Evolutionary conservation across 2,329 filamentous ascomycete species (phyloP), one percentile per base, ranked within the genome.

Genomic region (Elsinoe arachidis): DNA sequence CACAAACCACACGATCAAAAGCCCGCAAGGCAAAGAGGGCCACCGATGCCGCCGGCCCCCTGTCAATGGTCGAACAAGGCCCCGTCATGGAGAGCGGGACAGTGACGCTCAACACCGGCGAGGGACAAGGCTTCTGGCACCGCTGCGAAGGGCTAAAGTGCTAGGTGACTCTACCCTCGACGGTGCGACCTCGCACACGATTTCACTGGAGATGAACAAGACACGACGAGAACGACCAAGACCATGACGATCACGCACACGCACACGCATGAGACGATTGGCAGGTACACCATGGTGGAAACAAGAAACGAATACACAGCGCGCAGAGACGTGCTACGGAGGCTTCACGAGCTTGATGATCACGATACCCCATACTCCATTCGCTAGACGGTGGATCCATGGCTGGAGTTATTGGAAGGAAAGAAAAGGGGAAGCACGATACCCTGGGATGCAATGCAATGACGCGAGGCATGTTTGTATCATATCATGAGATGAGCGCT

Each of bases 61-160:
- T 49, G 54, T 19, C 15, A n/a, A 56, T 56, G 54, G 43, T 10
- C 33, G 54, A 37, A 12, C 53, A 41, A 34, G 53, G 35, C 12
- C 39, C 43, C 23, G 39, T 56, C 54, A 46, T 56, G 54, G 21
- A 37, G 9, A 35, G 53, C 26, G 53, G 37, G 5, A 53, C 49
- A 14, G 37, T 55, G 21, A 46, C 54, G 39, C 54, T 56, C 12
- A 49, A 30, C 30, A 56, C 54, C n/a, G 54, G 54, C 41, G 54
- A 56, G 15, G 54, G 54, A 19, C 38, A 56, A 33, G 54, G 54
- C 2, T 56, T 56, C 54, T 56, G 41, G 33, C 54, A 56, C 15
- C 33, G 38, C 17, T 56, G 54, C 41, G 39, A 34, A 17, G 54
- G 39, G 12, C 23, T 30, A 41, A 47, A 38, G 34, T 56, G 54